Evolutionary conservation across 2,329 filamentous ascomycete species (phyloP).

Genomic region (Cadophora malorum): DNA sequence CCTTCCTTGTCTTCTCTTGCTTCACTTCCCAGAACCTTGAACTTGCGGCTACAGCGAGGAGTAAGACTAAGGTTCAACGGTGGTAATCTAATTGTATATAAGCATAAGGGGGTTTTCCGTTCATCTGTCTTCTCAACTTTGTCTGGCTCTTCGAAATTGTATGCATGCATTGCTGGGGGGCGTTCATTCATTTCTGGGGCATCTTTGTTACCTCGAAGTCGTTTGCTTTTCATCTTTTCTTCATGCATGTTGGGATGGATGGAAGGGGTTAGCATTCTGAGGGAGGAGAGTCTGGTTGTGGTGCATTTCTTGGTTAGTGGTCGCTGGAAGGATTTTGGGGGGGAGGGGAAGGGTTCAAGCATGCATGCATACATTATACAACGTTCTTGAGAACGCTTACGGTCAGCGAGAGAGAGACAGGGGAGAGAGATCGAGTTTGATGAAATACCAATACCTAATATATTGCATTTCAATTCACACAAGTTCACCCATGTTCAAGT

Average conservation of each 20-base stretch:
- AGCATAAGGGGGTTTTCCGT: background rate
- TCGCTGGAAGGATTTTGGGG: too few relatives aligned
- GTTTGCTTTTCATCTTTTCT: too few relatives aligned
- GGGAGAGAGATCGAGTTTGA: background rate
- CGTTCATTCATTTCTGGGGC: background rate
- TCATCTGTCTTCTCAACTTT: background rate
- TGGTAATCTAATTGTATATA: conserved; percentile 15
- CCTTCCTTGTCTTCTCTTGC: too few relatives aligned
- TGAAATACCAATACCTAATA: background rate
- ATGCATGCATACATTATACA: background rate
- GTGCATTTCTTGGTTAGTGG: too few relatives aligned
- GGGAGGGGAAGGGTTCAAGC: background rate
- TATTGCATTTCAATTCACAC: background rate
- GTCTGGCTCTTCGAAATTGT: background rate
- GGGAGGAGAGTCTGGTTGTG: background rate
- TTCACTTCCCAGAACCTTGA: too few relatives aligned
- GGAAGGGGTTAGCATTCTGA: background rate
- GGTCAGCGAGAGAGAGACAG: background rate
- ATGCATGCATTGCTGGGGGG: conserved; percentile 3
- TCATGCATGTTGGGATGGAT: background rate
- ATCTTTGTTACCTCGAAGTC: too few relatives aligned
- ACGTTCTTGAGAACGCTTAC: background rate
- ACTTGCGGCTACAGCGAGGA: too few relatives aligned
- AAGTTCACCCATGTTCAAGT: background rate
- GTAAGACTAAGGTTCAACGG: background rate